A percentile compares a stretch with the other conserved stretches of the same genome.
Conservation (phyloP, 345 rosid genomes). For the Laguncularia racemosa region DNA sequence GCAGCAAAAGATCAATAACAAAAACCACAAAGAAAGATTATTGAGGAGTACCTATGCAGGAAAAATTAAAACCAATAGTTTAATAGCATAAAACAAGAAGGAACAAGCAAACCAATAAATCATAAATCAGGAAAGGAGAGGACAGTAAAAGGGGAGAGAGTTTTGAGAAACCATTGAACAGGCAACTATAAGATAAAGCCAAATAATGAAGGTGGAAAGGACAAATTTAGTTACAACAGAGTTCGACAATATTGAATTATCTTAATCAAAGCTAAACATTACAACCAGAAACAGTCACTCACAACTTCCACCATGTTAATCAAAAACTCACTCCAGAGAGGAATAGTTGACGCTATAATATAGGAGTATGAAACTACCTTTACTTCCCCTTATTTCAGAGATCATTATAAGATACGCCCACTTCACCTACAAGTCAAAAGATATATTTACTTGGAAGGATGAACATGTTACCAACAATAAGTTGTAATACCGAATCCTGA, state of each 20-base stretch:
- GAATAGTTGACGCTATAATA: slow-evolving; percentile 17
- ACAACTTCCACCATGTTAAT: not conserved
- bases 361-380: slow-evolving; percentile 86
- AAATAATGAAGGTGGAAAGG: too few relatives aligned
- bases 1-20: too few relatives aligned
- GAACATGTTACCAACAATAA: slow-evolving; percentile 54
- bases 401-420: slow-evolving; percentile 93
- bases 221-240: not conserved
- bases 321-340: slow-evolving; percentile 5
- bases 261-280: not conserved
- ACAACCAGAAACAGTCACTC: not conserved
- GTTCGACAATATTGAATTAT: not conserved
- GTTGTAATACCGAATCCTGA: slow-evolving; percentile 17
- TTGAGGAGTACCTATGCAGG: too few relatives aligned
- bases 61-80: too few relatives aligned
- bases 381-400: slow-evolving; percentile 97
- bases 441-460: slow-evolving; percentile 78
- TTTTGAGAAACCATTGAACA: too few relatives aligned
- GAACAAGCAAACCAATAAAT: too few relatives aligned
- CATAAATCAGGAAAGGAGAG: not conserved
- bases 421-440: slow-evolving; percentile 99
- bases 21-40: too few relatives aligned
- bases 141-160: not conserved
- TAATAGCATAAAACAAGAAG: too few relatives aligned
- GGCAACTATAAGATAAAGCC: too few relatives aligned